These are phyloP conservation scores for Leptographium lundbergii DNA, from an alignment of 2,329 filamentous ascomycete genomes.

Conservation along the genomic window DNA sequence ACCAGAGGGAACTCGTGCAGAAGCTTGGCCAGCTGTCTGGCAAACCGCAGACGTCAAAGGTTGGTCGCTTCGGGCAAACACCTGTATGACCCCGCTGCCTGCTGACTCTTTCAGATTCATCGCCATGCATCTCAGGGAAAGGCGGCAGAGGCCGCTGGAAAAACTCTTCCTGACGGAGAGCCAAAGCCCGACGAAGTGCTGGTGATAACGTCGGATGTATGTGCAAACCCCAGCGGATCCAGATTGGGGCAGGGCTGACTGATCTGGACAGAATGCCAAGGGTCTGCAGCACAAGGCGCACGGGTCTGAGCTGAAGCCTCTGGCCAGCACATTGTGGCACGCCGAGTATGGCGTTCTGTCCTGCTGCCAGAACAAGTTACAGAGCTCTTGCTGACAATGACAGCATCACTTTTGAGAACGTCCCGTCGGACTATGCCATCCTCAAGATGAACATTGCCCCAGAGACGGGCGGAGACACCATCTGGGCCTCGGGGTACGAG, in stretches of 20 bases:
- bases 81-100: slow-evolving; percentile 17
- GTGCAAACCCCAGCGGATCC: not conserved
- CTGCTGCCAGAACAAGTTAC: no score
- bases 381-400: not conserved
- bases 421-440: not conserved
- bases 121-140: not conserved
- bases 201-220: not conserved
- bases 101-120: not conserved
- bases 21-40: slow-evolving; percentile 46
- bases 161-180: not conserved
- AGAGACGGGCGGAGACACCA: slow-evolving; percentile 26
- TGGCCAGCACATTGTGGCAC: not conserved
- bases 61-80: not conserved
- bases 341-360: not conserved
- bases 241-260: not conserved
- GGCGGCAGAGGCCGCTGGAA: not conserved
- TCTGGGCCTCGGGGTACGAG: slow-evolving; percentile 30
- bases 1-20: slow-evolving; percentile 46
- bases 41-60: slow-evolving; percentile 38
- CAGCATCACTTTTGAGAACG: not conserved
- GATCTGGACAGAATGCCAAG: not conserved
- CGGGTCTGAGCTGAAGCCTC: not conserved
- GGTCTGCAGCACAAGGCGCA: not conserved
- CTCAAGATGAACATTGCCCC: not conserved
- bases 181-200: not conserved